Conservation (phyloP, 495 filamentous ascomycete genomes). For the Daldinia loculata region DNA sequence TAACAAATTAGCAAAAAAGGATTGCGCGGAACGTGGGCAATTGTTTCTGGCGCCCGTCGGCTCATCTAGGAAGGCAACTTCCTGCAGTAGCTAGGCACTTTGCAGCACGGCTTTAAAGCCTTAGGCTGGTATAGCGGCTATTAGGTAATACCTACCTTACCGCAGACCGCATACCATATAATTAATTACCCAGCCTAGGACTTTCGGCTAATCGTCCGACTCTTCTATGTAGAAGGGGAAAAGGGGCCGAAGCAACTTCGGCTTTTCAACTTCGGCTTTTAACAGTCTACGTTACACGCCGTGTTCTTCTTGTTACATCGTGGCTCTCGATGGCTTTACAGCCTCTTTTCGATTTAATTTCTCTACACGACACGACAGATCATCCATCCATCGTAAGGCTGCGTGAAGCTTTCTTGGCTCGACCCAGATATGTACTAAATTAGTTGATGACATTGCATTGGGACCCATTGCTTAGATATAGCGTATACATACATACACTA, state of each 20-base stretch:
- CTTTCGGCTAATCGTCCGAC: background rate
- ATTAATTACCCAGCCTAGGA: background rate
- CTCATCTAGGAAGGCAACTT: constrained; percentile 17
- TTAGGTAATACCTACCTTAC: constrained; percentile 9
- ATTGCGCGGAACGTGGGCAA: constrained; percentile 19
- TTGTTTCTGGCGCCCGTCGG: constrained; percentile 22
- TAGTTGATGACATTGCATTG: background rate
- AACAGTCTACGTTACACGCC: constrained; percentile 4
- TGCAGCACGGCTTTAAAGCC: background rate
- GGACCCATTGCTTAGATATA: background rate
- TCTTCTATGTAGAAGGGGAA: background rate
- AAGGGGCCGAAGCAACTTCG: constrained; percentile 5
- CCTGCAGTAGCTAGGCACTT: constrained; percentile 15
- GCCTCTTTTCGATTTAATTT: background rate
- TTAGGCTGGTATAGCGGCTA: constrained; percentile 10
- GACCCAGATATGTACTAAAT: background rate
- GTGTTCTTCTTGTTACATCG: background rate
- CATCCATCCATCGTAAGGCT: constrained; percentile 6
- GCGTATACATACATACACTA: background rate
- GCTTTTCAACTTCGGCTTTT: constrained; percentile 4
- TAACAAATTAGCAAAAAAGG: constrained; percentile 18
- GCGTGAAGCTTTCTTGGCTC: constrained; percentile 10
- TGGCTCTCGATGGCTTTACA: background rate
- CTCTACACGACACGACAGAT: background rate
- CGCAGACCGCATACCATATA: background rate